Conservation (phyloP, 2,329 filamentous ascomycete genomes). For the Hymenoscyphus fructigenus region DNA sequence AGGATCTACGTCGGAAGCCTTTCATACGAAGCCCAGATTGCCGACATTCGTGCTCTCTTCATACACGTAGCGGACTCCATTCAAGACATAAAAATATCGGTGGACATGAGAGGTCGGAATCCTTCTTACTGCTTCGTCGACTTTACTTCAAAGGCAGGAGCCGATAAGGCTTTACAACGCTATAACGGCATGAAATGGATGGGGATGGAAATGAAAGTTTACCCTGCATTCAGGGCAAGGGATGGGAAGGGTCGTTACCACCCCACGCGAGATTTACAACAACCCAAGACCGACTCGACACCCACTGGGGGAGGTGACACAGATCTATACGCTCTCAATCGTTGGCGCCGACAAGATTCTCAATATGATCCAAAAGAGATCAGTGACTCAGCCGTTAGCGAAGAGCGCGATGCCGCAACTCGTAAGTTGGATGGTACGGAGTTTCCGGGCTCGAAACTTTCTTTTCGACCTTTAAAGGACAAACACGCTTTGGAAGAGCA, state of each 20-base stretch:
- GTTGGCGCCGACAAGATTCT: slow-evolving; percentile 28
- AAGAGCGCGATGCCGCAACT: slow-evolving; percentile 48
- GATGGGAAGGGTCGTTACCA: slow-evolving; percentile 19
- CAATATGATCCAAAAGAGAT: slow-evolving; percentile 18
- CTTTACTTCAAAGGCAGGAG: slow-evolving; percentile 55
- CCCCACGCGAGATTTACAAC: background rate
- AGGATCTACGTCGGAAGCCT: slow-evolving; percentile 55
- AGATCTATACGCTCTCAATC: slow-evolving; percentile 20
- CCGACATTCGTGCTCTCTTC: slow-evolving; percentile 51
- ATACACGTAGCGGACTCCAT: slow-evolving; percentile 41
- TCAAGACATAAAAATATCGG: slow-evolving; percentile 64
- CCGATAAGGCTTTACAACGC: slow-evolving; percentile 55
- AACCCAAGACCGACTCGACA: background rate
- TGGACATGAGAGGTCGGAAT: slow-evolving; percentile 68
- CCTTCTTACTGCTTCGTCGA: slow-evolving; percentile 76
- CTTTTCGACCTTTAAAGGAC: background rate
- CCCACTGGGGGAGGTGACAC: background rate
- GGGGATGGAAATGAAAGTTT: slow-evolving; percentile 61
- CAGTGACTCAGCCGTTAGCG: slow-evolving; percentile 28
- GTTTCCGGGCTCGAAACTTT: slow-evolving; percentile 25
- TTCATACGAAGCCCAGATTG: slow-evolving; percentile 51
- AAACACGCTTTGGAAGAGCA: slow-evolving; percentile 7
- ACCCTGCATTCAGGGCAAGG: slow-evolving; percentile 51
- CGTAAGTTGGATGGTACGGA: slow-evolving; percentile 38
- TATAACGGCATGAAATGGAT: slow-evolving; percentile 55